Percentiles rank a stretch among this genome's conserved stretches.
These are phyloP conservation scores for Hypoxylon sp. DNA, from an alignment of 2,329 filamentous ascomycete species.

Conservation along the genomic window DNA sequence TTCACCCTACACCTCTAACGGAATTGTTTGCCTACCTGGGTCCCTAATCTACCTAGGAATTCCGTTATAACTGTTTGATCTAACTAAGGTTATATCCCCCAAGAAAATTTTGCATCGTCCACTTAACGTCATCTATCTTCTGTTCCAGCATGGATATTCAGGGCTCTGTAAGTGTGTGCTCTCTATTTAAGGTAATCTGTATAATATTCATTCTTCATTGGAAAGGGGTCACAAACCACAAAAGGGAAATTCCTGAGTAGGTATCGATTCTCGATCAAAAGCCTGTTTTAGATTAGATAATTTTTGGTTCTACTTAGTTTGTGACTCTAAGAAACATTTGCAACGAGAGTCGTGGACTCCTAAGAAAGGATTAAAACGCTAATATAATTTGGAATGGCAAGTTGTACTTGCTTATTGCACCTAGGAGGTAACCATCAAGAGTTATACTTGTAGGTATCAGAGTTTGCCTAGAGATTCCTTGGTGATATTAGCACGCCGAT, in stretches of 20 bases:
- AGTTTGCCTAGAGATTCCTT: background rate
- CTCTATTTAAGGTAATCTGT: background rate
- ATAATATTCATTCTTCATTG: background rate
- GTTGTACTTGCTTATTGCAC: no score
- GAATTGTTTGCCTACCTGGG: no score
- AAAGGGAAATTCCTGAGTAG: background rate
- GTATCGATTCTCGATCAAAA: background rate
- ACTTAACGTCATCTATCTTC: background rate
- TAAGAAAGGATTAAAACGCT: background rate
- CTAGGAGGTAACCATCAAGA: no score
- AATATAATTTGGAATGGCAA: background rate
- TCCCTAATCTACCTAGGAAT: no score
- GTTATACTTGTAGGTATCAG: background rate
- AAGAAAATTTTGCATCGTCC: background rate
- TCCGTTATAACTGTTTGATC: background rate
- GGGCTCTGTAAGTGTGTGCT: background rate
- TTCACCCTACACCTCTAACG: background rate
- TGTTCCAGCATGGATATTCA: background rate
- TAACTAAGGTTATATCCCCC: background rate
- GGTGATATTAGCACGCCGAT: background rate
- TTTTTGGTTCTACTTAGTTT: background rate
- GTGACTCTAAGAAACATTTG: background rate
- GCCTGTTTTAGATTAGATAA: background rate
- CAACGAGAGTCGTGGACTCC: background rate
- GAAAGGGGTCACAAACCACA: background rate